Conservation (phyloP, 148 eudicot species). For the Limonium bicolor region DNA sequence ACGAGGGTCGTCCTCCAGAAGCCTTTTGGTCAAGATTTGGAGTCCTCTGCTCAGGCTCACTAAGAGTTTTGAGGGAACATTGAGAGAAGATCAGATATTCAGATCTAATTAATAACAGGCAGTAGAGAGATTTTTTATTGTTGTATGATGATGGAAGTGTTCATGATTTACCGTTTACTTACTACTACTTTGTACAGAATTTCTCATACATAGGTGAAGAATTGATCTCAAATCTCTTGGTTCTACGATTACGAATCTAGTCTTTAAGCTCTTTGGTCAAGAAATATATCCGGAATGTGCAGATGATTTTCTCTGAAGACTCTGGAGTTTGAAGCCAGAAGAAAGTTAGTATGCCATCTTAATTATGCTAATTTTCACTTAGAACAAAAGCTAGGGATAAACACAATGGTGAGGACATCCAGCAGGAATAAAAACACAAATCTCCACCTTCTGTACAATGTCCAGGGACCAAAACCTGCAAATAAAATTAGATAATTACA, state of each 20-base stretch:
- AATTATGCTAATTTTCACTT: too few relatives aligned
- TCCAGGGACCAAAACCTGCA: too few relatives aligned
- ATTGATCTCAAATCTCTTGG: conserved; percentile 26
- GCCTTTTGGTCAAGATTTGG: conserved; percentile 22
- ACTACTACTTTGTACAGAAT: conserved; percentile 15
- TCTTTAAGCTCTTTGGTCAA: conserved; percentile 23
- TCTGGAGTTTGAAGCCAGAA: conserved; percentile 6
- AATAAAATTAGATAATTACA: too few relatives aligned
- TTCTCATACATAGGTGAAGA: conserved; percentile 28
- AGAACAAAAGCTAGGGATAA: too few relatives aligned
- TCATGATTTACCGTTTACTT: too few relatives aligned
- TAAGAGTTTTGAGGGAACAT: not conserved
- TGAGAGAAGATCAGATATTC: conserved; percentile 10
- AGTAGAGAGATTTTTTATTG: too few relatives aligned
- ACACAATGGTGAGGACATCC: too few relatives aligned
- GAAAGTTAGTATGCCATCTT: conserved; percentile 3
- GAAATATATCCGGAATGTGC: conserved; percentile 24
- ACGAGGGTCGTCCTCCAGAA: conserved; percentile 23
- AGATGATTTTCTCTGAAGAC: conserved; percentile 13
- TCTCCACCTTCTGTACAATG: too few relatives aligned
- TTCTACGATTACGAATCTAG: conserved; percentile 25
- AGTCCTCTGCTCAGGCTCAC: conserved; percentile 12
- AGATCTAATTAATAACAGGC: not conserved
- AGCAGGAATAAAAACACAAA: too few relatives aligned
- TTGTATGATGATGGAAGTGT: too few relatives aligned